These are phyloP conservation scores for Gossypium arboreum DNA, from an alignment of 345 rosid species.

Conservation along the genomic window DNA sequence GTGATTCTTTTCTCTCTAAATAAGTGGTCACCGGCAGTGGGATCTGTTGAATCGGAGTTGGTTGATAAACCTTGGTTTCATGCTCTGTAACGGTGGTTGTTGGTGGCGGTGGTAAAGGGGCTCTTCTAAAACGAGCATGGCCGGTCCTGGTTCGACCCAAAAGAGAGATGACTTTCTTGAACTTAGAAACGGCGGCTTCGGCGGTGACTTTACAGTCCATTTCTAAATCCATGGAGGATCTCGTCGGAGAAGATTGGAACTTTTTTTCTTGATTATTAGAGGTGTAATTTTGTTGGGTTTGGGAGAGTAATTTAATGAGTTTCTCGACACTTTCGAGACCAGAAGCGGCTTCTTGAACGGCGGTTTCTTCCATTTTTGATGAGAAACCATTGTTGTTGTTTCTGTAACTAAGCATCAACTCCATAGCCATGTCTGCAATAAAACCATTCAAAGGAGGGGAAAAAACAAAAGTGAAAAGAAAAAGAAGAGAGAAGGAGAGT, in stretches of 20 bases:
- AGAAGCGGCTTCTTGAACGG: slow-evolving; percentile 79
- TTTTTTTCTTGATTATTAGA: not conserved
- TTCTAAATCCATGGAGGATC: slow-evolving; percentile 39
- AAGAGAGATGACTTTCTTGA: slow-evolving; percentile 79
- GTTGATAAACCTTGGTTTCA: slow-evolving; percentile 39
- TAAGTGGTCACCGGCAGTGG: slow-evolving; percentile 25
- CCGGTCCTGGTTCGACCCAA: slow-evolving; percentile 79
- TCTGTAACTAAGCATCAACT: slow-evolving; percentile 43
- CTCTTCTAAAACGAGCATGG: slow-evolving; percentile 89
- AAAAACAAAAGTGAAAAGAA: slow-evolving; percentile 7
- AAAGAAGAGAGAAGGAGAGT: slow-evolving; percentile 12
- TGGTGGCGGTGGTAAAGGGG: slow-evolving; percentile 30
- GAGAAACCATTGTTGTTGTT: slow-evolving; percentile 26
- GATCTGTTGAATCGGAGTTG: slow-evolving; percentile 76
- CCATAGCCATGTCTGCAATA: slow-evolving; percentile 48
- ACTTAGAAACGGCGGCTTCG: slow-evolving; percentile 75
- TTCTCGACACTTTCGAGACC: slow-evolving; percentile 79
- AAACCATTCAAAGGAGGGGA: slow-evolving; percentile 10
- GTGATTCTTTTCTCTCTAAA: slow-evolving; percentile 49
- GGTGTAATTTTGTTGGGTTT: slow-evolving; percentile 22
- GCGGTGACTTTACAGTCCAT: slow-evolving; percentile 55
- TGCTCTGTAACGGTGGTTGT: not conserved
- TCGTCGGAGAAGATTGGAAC: slow-evolving; percentile 27
- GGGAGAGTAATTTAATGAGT: slow-evolving; percentile 65
- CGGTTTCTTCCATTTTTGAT: slow-evolving; percentile 45